phyloP scores from a whole-genome alignment of 2,329 filamentous ascomycete genomes.

The Fusarium sacchari region DNA sequence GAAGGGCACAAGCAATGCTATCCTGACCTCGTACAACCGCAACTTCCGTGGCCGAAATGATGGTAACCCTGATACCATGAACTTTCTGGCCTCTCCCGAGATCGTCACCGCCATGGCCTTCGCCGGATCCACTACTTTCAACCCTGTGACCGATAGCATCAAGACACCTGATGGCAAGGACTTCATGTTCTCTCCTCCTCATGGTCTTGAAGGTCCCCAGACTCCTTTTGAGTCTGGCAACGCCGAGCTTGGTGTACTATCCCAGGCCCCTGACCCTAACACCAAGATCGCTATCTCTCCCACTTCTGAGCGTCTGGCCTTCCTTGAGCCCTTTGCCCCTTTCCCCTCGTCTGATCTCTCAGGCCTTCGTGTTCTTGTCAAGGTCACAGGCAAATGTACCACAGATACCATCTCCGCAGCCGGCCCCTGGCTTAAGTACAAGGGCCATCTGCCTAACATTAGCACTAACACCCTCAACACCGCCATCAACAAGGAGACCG shows the following conservation, averaged over 20 bases:
- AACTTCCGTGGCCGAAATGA: constrained; percentile 98
- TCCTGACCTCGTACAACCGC: constrained; percentile 97
- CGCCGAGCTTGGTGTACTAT: constrained; percentile 76
- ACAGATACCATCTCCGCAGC: constrained; percentile 97
- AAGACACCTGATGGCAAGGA: constrained; percentile 79
- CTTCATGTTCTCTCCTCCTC: constrained; percentile 87
- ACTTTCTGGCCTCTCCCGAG: constrained; percentile 96
- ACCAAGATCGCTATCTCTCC: constrained; percentile 83
- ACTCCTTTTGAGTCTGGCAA: constrained; percentile 81
- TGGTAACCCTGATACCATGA: constrained; percentile 96
- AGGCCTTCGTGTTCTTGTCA: constrained; percentile 88
- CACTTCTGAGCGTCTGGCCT: constrained; percentile 87
- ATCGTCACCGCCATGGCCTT: constrained; percentile 97
- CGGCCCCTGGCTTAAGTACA: constrained; percentile 98
- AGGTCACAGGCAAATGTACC: constrained; percentile 96
- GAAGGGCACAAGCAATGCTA: constrained; percentile 91
- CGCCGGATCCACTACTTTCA: constrained; percentile 92
- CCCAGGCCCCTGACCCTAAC: constrained; percentile 75
- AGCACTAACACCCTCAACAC: constrained; percentile 97
- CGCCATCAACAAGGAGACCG: constrained; percentile 89
- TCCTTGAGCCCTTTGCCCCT: constrained; percentile 87
- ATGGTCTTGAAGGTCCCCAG: constrained; percentile 71
- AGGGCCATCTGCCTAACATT: constrained; percentile 98
- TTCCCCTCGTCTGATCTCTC: constrained; percentile 82
- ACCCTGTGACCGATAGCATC: constrained; percentile 89